Evolutionary conservation across 1,284 basidiomycete genomes (phyloP), one percentile per base, ranked within the genome.

Genomic region (Heterobasidion irregulare): DNA sequence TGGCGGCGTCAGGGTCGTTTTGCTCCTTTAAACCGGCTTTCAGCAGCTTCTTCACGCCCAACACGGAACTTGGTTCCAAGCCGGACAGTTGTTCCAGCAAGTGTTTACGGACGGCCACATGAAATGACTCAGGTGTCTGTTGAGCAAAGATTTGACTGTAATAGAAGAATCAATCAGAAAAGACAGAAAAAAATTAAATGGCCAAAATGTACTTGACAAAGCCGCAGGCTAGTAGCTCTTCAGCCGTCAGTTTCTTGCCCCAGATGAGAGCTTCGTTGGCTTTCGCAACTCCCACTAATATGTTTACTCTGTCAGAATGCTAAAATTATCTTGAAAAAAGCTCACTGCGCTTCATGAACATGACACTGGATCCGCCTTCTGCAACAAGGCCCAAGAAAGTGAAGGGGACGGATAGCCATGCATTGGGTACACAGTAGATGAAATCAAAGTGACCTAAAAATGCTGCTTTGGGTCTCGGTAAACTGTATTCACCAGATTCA

Each of bases 401-500:
- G 49, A 50, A 50, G 12, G 49, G 49, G n/a, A 32, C 19, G n/a
- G 49, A 50, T 4, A 50, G 49, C 49, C 49, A 50, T 18, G 49
- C 49, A 26, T 50, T 5, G 6, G 18, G 26, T 33, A 50, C 33
- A 26, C 49, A 50, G 18, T 50, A 50, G 33, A 50, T 50, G 49
- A 50, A 50, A 26, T 50, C 49, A 35, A 50, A 50, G 49, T 50
- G 15, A n/a, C 49, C 49, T 18, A 50, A 12, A 26, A 50, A 50
- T 13, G 49, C 49, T 50, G 12, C 32, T 18, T 18, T 12, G n/a
- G n/a, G 6, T 18, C 46, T 47, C 46, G 1, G 46, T 47, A 47
- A 47, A 18, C 10, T 47, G 12, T 15, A 18, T 13, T 47, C 12
- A 10, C 2, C 18, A 16, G 13, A 18, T 18, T 13, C 5, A 10